Base-by-base conservation (phyloP, 202 grass and related monocot genomes). In the Carex arenaria region DNA sequence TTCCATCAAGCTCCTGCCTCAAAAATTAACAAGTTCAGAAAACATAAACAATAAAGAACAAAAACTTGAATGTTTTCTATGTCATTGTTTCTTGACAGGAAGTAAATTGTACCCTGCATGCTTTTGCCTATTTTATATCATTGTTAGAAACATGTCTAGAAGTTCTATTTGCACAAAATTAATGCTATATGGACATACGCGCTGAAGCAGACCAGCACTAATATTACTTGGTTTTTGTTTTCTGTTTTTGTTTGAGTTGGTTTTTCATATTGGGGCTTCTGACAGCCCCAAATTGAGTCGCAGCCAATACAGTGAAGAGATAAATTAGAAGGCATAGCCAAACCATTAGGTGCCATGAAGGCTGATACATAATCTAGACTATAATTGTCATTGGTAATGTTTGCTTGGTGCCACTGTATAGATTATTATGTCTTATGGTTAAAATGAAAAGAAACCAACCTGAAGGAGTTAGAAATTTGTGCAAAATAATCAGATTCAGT, bases 401-500 rank as follows among this genome's bases (percentile, higher is more conserved):
- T 71, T 43, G 36, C 38, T 23, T 18, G 8, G n/a, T 77, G 14
- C 53, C 13, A 36, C 32, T 77, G 52, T 7, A 19, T 34, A 77
- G 72, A 57, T 77, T 47, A 57, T 77, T 45, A 31, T 57, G 51
- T 31, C 49, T 36, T 57, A 77, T 55, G 52, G 52, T 36, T 30
- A 77, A 59, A 77, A 9, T 59, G 73, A 57, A 77, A 77, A 19
- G 51, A 74, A 82, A 89, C 42, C 7, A 82, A 94, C 95, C 92
- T 94, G 89, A 93, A 95, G 10, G 92, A 95, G 28, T 85, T 81
- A 4, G 85, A 71, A 59, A 98, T 72, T 85, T 98, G 92, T 9
- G 65, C 72, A 23, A 93, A 93, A 87, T 98, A 98, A 89, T 94
- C 92, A 3, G 43, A 53, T 59, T 98, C 92, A 0, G 90, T 89